These are phyloP conservation scores for Metschnikowia borealis DNA, from an alignment of 805 yeast genomes.

Conservation along the genomic window DNA sequence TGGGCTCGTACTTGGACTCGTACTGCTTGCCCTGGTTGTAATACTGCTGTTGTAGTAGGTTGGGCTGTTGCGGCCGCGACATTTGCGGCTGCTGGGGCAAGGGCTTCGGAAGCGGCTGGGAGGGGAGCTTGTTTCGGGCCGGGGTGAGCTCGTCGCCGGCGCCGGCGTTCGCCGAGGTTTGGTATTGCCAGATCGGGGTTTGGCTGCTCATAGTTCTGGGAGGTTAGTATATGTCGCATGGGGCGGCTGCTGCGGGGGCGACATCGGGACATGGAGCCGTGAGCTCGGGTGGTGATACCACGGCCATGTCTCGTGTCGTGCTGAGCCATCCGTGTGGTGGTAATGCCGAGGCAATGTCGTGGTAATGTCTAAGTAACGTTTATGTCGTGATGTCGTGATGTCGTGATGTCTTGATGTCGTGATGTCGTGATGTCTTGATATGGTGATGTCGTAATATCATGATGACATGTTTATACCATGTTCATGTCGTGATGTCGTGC, in stretches of 20 bases:
- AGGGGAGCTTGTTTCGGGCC: background rate
- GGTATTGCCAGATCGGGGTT: conserved; percentile 4
- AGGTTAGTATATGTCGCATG: background rate
- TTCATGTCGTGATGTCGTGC: no score
- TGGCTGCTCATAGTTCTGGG: conserved; percentile 6
- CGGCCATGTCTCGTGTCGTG: background rate
- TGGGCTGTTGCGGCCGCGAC: conserved; percentile 2
- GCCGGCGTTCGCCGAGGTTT: background rate
- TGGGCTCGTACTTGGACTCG: background rate
- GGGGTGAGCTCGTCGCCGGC: background rate
- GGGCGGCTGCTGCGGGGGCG: background rate
- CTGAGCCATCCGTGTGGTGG: no score
- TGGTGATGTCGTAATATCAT: no score
- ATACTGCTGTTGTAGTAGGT: conserved; percentile 2
- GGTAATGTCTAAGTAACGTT: no score
- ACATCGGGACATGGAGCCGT: no score
- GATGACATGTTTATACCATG: no score
- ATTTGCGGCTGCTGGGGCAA: background rate
- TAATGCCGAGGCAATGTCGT: no score
- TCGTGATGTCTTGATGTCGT: no score
- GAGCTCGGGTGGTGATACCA: no score
- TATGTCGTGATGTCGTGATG: no score
- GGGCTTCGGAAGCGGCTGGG: conserved; percentile 3
- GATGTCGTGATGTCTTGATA: no score
- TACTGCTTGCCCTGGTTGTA: background rate